These are phyloP conservation scores for Tubosaeta sp. DNA, from an alignment of 768 basidiomycete species.

Conservation along the genomic window DNA sequence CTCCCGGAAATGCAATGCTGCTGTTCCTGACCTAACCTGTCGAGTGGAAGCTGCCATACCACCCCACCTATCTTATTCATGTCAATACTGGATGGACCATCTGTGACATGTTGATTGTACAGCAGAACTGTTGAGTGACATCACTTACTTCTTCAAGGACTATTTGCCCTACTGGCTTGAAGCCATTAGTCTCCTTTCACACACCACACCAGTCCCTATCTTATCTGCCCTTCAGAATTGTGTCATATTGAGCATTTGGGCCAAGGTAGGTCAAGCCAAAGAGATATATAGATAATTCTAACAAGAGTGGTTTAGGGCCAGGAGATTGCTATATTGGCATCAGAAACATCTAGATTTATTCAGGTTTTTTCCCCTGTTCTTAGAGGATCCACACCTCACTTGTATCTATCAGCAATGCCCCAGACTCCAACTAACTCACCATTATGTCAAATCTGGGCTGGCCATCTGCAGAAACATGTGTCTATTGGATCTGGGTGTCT, in stretches of 20 bases:
- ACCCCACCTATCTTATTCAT: neutral
- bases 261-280: neutral
- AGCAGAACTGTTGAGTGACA: neutral
- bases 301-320: neutral
- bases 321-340: neutral
- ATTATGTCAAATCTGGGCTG: neutral
- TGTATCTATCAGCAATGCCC: slow-evolving; percentile 2
- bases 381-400: neutral
- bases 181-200: neutral
- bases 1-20: neutral
- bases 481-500: neutral
- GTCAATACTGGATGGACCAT: neutral
- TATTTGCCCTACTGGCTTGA: neutral
- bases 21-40: neutral
- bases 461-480: neutral
- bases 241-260: neutral
- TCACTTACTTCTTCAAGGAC: neutral
- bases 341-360: slow-evolving; percentile 1
- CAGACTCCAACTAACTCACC: slow-evolving; percentile 2
- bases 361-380: neutral
- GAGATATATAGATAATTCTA: neutral
- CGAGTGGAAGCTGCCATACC: neutral
- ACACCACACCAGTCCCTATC: neutral
- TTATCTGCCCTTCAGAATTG: slow-evolving; percentile 1
- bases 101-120: neutral